phyloP scores from a whole-genome alignment of 441 rosid species.

The Populus tomentosa region DNA sequence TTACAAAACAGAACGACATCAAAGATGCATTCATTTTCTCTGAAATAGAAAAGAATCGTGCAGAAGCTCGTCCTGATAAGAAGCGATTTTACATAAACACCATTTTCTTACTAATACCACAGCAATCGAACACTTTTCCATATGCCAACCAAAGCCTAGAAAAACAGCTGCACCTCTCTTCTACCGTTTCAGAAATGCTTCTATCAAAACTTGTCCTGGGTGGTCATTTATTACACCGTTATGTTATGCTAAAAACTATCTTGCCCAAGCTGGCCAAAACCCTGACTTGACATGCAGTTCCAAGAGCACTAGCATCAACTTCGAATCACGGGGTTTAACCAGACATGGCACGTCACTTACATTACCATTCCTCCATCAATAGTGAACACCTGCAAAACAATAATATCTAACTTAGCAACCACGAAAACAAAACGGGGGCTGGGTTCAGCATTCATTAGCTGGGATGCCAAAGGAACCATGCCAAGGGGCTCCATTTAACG shows the following conservation, averaged over 20 bases:
- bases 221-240: constrained; percentile 6
- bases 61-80: neutral
- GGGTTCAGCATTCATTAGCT: neutral
- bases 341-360: constrained; percentile 24
- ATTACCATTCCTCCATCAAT: constrained; percentile 97
- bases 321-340: neutral
- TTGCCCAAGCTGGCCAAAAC: neutral
- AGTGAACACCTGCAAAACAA: constrained; percentile 58
- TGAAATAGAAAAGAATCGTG: too few species aligned
- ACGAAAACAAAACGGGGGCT: neutral
- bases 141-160: constrained; percentile 1
- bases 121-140: neutral
- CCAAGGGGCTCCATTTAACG: neutral
- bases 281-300: neutral
- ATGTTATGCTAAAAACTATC: constrained; percentile 11
- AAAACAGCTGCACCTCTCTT: neutral
- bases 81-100: neutral
- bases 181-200: constrained; percentile 7
- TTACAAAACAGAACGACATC: too few species aligned
- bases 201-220: constrained; percentile 9
- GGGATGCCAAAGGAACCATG: neutral
- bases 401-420: constrained; percentile 1
- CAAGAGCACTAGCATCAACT: constrained; percentile 1
- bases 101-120: neutral
- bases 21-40: too few species aligned